Base-by-base conservation (phyloP, 2,329 filamentous ascomycete genomes). In the Cladophialophora chaetospira region DNA sequence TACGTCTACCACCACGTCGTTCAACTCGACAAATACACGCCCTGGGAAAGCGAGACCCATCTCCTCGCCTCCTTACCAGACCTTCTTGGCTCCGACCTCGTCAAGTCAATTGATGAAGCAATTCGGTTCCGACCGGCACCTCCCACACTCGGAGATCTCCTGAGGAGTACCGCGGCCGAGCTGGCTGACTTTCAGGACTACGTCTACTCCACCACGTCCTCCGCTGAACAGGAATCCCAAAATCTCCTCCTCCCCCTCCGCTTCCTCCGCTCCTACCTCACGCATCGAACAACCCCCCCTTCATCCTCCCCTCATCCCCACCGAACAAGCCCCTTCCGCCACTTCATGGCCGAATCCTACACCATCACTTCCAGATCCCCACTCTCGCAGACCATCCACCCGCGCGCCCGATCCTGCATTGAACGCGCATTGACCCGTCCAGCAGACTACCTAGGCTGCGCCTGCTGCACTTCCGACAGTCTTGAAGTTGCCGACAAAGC, bases 391-490 rank as follows among this genome's bases (percentile, higher is more conserved):
- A 79, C 78, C 8, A 84, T 86, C 65, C 77, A 78, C 8, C 82
- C 84, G 0, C 76, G 79, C 42, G 81, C 83, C 2, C 79, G 84
- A 4, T 80, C 80, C 57, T 79, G 81, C 0, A 73, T 85, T 45
- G 84, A 87, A 64, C 79, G 83, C 13, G 84, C 84, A 10, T 69
- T 87, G 47, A 77, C 78, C 3, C 74, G 73, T 29, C 83, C 84
- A 2, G 80, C 82, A 53, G 83, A 86, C 65, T 87, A 87, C 64
- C 70, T 87, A 13, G 75, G 79, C 23, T 84, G 82, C 54, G 73
- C 76, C 4, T 82, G 80, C 66, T 82, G 80, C 55, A 23, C 25
- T 5, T 4, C 19, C 21, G 15, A 6, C 5, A n/a, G 23, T 17
- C 5, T 5, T 4, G 31, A 19, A 1, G 35, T 31, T 8, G 38